Evolutionary conservation across 345 rosid species (phyloP), one percentile per base, ranked within the genome.

Genomic region (Eucalyptus tenuipes): DNA sequence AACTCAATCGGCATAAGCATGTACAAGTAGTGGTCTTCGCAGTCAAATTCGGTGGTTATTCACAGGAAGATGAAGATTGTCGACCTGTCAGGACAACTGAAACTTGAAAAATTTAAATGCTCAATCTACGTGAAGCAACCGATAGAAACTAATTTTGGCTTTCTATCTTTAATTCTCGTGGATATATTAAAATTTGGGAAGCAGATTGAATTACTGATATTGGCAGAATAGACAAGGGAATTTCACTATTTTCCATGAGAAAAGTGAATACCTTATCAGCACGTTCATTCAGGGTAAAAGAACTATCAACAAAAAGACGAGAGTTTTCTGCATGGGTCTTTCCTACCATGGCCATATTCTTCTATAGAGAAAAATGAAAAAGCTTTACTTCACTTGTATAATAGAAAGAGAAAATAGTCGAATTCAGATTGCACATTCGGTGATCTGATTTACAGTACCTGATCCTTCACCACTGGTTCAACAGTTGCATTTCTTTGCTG

Each of bases 391-490:
- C 31, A 18, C 53, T 40, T 33, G 17, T 49, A 61, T 37, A n/a
- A 87, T 57, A 11, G 27, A 52, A 50, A 61, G 80, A 61, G 82
- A 64, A 68, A 64, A 61, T 20, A 75, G 5, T 75, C 29, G 13
- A 37, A 75, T 75, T 40, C 84, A 75, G 47, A 40, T 75, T 75
- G 47, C 29, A 40, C 84, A 75, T 75, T 75, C 47, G 22, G 47
- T 75, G 47, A 75, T 40, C 47, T 75, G 75, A 40, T 47, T 22
- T 25, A 33, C 48, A 55, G 71, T 92, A 97, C 99, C 99, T 96
- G 94, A 89, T 92, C 94, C 85, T 90, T 92, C 5, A 86, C 33
- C 57, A 90, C 86, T 82, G 86, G 92, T 87, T 88, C 92, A 86
- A 59, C 82, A 49, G 85, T 85, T 84, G 55, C 87, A 90, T 87